Conservation (phyloP, 2,329 filamentous ascomycete species). For the Botryotinia narcissicola region DNA sequence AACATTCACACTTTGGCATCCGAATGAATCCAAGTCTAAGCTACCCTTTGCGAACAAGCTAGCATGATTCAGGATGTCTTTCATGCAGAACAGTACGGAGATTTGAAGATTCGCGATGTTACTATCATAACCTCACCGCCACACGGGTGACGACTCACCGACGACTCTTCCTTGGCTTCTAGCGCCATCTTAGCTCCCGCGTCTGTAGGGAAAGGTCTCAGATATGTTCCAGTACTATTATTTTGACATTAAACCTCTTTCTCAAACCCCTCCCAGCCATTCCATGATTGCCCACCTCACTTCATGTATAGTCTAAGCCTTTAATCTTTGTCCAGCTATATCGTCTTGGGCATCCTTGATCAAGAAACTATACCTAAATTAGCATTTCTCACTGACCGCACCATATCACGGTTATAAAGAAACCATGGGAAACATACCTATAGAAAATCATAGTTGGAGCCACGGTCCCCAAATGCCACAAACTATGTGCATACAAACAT, state of each 20-base stretch:
- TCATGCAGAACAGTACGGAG: background rate
- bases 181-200: background rate
- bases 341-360: conserved; percentile 84
- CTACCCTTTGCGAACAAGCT: background rate
- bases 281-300: background rate
- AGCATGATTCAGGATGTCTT: background rate
- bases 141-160: background rate
- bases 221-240: background rate
- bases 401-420: fast-evolving
- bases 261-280: background rate
- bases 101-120: background rate
- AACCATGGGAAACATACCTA: conserved; percentile 61
- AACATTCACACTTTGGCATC: background rate
- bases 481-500: conserved; percentile 84
- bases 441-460: conserved; percentile 88
- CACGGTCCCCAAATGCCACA: conserved; percentile 96
- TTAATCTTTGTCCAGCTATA: conserved; percentile 68
- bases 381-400: conserved; percentile 13
- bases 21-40: background rate
- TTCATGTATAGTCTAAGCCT: conserved; percentile 51
- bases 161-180: background rate
- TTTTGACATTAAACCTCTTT: conserved; percentile 1
- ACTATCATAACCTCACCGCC: background rate
- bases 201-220: background rate
- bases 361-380: conserved; percentile 63